Conservation (phyloP, 169 alveolate species). For the Plasmodium chabaudi region DNA sequence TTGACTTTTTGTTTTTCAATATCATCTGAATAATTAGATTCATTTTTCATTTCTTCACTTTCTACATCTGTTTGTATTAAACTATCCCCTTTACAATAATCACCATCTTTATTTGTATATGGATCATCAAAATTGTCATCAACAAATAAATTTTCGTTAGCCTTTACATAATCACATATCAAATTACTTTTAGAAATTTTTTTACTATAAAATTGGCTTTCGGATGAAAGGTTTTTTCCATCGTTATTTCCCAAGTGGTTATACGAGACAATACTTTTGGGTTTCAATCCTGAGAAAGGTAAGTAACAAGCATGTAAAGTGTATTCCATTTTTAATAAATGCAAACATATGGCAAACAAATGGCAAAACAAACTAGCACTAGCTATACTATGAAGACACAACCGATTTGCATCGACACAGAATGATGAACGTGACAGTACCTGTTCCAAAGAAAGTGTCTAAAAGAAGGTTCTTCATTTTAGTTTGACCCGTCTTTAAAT, state of each 20-base stretch:
- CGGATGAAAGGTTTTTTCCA: constrained; percentile 90
- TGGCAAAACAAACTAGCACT: no score
- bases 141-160: constrained; percentile 87
- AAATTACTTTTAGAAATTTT: constrained; percentile 92
- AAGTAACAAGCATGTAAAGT: neutral
- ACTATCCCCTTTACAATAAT: constrained; percentile 83
- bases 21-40: constrained; percentile 18
- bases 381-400: no score
- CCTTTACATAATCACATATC: constrained; percentile 90
- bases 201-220: constrained; percentile 89
- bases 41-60: constrained; percentile 20
- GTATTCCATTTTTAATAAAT: neutral
- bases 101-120: constrained; percentile 72
- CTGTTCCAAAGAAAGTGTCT: constrained; percentile 84
- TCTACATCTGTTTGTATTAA: neutral
- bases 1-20: constrained; percentile 69
- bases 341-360: neutral
- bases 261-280: constrained; percentile 90
- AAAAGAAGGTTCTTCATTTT: constrained; percentile 90
- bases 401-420: no score
- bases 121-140: constrained; percentile 69
- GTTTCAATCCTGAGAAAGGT: constrained; percentile 87
- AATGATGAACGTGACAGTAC: neutral
- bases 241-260: constrained; percentile 95
- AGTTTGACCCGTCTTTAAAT: constrained; percentile 94